phyloP scores from a whole-genome alignment of 2,329 filamentous ascomycete species.

The Claviceps pazoutovae region DNA sequence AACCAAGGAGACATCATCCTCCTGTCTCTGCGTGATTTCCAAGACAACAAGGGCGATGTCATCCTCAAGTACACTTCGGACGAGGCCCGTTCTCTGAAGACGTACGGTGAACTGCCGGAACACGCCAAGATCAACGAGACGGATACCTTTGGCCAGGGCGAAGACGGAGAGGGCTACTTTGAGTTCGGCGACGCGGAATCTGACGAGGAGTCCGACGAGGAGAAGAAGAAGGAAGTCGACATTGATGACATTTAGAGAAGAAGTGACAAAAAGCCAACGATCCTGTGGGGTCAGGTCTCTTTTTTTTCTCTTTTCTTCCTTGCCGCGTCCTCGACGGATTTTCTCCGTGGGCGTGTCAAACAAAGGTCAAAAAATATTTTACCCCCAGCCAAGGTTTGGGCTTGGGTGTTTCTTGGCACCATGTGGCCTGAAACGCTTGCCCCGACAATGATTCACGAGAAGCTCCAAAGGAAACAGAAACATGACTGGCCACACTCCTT shows the following conservation, averaged over 20 bases:
- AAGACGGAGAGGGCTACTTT: slow-evolving; percentile 92
- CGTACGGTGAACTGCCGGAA: slow-evolving; percentile 94
- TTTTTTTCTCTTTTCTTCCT: background rate
- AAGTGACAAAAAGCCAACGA: background rate
- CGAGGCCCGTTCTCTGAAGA: slow-evolving; percentile 88
- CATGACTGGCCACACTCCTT: slow-evolving; percentile 4
- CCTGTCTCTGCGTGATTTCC: slow-evolving; percentile 77
- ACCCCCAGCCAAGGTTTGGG: background rate
- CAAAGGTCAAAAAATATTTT: background rate
- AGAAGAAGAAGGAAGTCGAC: slow-evolving; percentile 65
- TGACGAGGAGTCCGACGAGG: slow-evolving; percentile 37
- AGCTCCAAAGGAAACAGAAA: slow-evolving; percentile 2
- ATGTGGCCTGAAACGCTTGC: background rate
- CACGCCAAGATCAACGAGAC: slow-evolving; percentile 99
- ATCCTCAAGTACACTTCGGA: slow-evolving; percentile 94
- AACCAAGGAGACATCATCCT: slow-evolving; percentile 95
- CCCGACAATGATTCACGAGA: background rate
- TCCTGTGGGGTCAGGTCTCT: background rate
- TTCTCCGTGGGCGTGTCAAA: too few relatives aligned
- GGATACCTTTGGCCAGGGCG: slow-evolving; percentile 82
- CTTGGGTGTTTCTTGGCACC: background rate
- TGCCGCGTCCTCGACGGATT: background rate
- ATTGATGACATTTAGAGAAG: slow-evolving; percentile 81
- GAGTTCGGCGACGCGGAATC: slow-evolving; percentile 93
- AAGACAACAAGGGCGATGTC: slow-evolving; percentile 93